These are phyloP conservation scores for Filobasidium floriforme DNA, from an alignment of 768 basidiomycete species.

Conservation along the genomic window DNA sequence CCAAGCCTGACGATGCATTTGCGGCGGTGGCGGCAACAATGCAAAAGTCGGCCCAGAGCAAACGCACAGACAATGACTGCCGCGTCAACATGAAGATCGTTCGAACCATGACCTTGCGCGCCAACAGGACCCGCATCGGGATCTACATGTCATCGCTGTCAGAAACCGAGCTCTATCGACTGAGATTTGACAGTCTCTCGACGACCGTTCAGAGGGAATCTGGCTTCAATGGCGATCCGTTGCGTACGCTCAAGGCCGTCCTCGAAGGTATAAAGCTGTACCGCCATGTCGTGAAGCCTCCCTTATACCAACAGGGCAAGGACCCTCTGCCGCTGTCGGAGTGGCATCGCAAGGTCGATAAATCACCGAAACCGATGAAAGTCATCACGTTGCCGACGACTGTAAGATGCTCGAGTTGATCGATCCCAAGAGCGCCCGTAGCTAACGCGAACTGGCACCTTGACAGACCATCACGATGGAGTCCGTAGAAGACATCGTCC, in stretches of 20 bases:
- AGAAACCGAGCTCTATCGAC: constrained; percentile 35
- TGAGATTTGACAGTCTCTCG: constrained; percentile 32
- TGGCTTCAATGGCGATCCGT: constrained; percentile 22
- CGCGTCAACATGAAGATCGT: constrained; percentile 25
- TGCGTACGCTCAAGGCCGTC: constrained; percentile 28
- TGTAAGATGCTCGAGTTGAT: constrained; percentile 4
- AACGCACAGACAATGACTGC: not conserved
- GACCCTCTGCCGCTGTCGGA: constrained; percentile 28
- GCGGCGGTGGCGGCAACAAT: constrained; percentile 34
- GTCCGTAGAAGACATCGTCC: constrained; percentile 14
- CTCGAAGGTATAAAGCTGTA: not conserved
- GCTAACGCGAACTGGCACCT: not conserved
- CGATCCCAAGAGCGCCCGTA: not conserved
- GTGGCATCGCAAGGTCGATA: constrained; percentile 21
- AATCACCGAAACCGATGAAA: not conserved
- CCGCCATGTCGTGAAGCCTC: not conserved
- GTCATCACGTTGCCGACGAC: constrained; percentile 18
- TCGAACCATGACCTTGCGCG: constrained; percentile 34
- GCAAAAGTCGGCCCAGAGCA: constrained; percentile 32
- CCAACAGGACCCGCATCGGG: constrained; percentile 34
- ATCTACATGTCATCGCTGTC: constrained; percentile 30
- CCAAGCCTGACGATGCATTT: constrained; percentile 25
- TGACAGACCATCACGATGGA: constrained; percentile 17
- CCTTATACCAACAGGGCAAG: constrained; percentile 21
- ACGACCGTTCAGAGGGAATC: constrained; percentile 27